A percentile compares a stretch with the other conserved stretches of the same genome.
These are phyloP conservation scores for Fusarium bactridioides DNA, from an alignment of 2,329 filamentous ascomycete genomes.

Conservation along the genomic window DNA sequence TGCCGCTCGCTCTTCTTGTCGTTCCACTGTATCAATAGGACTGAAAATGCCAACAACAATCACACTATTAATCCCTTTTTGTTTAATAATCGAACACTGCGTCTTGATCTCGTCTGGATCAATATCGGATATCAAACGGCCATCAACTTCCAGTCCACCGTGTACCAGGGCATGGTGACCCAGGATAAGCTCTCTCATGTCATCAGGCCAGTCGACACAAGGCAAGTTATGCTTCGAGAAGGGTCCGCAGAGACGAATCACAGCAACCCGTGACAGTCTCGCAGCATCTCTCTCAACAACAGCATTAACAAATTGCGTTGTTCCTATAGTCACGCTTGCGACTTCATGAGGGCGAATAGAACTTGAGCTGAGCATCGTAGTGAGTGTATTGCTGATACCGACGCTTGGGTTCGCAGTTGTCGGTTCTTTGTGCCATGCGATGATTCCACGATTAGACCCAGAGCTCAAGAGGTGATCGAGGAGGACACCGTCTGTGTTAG, in stretches of 20 bases:
- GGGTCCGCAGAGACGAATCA: slow-evolving; percentile 62
- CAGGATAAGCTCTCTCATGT: slow-evolving; percentile 57
- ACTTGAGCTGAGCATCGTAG: slow-evolving; percentile 51
- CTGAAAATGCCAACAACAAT: slow-evolving; percentile 61
- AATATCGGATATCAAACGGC: slow-evolving; percentile 54
- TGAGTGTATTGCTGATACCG: slow-evolving; percentile 56
- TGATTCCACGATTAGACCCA: slow-evolving; percentile 51
- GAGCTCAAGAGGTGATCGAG: slow-evolving; percentile 52
- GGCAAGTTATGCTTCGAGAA: slow-evolving; percentile 61
- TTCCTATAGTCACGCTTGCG: slow-evolving; percentile 61
- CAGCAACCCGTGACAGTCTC: slow-evolving; percentile 59
- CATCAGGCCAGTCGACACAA: slow-evolving; percentile 61
- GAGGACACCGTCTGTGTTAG: slow-evolving; percentile 63
- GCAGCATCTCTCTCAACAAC: slow-evolving; percentile 61
- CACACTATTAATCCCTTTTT: slow-evolving; percentile 55
- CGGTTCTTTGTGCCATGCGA: slow-evolving; percentile 58
- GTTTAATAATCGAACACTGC: slow-evolving; percentile 50
- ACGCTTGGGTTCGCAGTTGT: slow-evolving; percentile 58
- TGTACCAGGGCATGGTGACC: slow-evolving; percentile 55
- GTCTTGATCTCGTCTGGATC: slow-evolving; percentile 51
- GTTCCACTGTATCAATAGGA: slow-evolving; percentile 58
- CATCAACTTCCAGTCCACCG: slow-evolving; percentile 63
- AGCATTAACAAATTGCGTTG: slow-evolving; percentile 67
- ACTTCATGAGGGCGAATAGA: slow-evolving; percentile 48
- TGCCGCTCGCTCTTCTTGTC: slow-evolving; percentile 58